A percentile compares a stretch with the other conserved stretches of the same genome.
phyloP scores from a whole-genome alignment of 164 flowering plant species.

The Sedum album region DNA sequence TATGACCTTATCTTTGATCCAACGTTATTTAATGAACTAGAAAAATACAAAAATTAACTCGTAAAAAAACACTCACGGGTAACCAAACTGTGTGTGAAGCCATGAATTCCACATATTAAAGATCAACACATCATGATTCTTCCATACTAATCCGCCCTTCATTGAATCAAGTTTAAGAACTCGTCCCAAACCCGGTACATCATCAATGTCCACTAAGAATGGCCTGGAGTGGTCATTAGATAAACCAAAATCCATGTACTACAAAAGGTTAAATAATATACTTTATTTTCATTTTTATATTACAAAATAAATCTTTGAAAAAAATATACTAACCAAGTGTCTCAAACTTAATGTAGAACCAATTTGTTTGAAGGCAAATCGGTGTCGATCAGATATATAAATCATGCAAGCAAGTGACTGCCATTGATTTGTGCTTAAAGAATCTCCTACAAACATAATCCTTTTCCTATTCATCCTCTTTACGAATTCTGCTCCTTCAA shows the following conservation, averaged over 20 bases:
- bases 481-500: constrained; percentile 27
- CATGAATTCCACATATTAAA: constrained; percentile 81
- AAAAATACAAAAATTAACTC: no score
- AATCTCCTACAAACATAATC: constrained; percentile 42
- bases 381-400: no score
- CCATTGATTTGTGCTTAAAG: constrained; percentile 35
- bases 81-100: constrained; percentile 35
- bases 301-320: no score
- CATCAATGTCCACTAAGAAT: constrained; percentile 49
- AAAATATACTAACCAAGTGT: background rate
- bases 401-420: constrained; percentile 36
- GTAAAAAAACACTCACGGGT: constrained; percentile 34
- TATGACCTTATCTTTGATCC: no score
- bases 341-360: no score
- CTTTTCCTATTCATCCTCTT: constrained; percentile 28
- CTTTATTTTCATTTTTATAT: no score
- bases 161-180: constrained; percentile 49
- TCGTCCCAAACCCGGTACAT: constrained; percentile 21
- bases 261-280: no score
- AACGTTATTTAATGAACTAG: no score
- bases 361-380: no score
- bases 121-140: constrained; percentile 38
- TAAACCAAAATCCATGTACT: background rate
- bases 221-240: constrained; percentile 3
- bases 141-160: constrained; percentile 35